Evolutionary conservation across 768 basidiomycete species (phyloP).

Genomic region (Boletus vinaceobasis): DNA sequence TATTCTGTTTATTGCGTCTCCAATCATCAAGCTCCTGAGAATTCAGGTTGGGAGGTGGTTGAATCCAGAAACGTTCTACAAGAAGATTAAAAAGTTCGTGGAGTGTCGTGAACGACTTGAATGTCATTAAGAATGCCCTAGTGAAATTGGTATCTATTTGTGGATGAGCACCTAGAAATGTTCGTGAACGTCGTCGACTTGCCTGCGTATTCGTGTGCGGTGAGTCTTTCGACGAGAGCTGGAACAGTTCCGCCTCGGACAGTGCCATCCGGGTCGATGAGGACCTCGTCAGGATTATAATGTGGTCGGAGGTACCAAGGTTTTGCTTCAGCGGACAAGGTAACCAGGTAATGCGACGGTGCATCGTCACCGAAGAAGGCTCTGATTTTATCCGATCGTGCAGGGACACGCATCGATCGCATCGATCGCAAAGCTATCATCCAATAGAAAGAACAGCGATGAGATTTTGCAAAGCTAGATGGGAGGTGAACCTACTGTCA

Average conservation of each 20-base stretch:
- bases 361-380: constrained; percentile 53
- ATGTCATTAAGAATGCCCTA: constrained; percentile 66
- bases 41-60: constrained; percentile 46
- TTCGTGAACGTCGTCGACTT: constrained; percentile 16
- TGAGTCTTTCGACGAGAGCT: constrained; percentile 63
- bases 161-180: not conserved
- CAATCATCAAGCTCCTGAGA: constrained; percentile 48
- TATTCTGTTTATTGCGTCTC: constrained; percentile 54
- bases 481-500: constrained; percentile 7
- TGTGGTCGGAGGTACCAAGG: constrained; percentile 62
- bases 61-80: constrained; percentile 52
- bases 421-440: constrained; percentile 12
- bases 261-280: constrained; percentile 59
- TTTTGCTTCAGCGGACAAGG: constrained; percentile 38
- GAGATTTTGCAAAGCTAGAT: not conserved
- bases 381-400: constrained; percentile 40
- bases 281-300: constrained; percentile 53
- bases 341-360: constrained; percentile 41
- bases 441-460: not conserved
- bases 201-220: constrained; percentile 61
- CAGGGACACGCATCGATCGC: constrained; percentile 16
- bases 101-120: constrained; percentile 60
- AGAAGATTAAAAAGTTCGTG: constrained; percentile 55
- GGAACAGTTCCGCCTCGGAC: constrained; percentile 60
- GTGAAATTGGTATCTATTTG: constrained; percentile 51